These are phyloP conservation scores for Fomitiporia mediterranea DNA, from an alignment of 1,284 basidiomycete species.

Conservation along the genomic window DNA sequence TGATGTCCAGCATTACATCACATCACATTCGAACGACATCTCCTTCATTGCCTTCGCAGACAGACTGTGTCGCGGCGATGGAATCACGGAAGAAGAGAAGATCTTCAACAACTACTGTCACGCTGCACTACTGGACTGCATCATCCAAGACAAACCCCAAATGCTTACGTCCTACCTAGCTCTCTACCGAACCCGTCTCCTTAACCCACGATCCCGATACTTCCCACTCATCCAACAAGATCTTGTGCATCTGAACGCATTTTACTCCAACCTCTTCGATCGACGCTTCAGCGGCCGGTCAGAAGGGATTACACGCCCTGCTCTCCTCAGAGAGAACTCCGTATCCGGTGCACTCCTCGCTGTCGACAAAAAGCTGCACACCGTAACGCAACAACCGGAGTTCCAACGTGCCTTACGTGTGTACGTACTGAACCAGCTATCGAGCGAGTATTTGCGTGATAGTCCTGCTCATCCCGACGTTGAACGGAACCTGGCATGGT, in stretches of 20 bases:
- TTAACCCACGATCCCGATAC: constrained; percentile 49
- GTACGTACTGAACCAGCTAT: constrained; percentile 41
- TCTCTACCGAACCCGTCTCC: constrained; percentile 60
- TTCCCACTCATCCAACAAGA: constrained; percentile 68
- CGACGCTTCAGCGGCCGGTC: constrained; percentile 60
- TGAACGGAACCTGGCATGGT: constrained; percentile 45
- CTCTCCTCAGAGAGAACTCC: constrained; percentile 65
- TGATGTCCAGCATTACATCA: constrained; percentile 79
- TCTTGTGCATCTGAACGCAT: constrained; percentile 63
- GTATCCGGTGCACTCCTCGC: constrained; percentile 57
- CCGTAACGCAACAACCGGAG: constrained; percentile 36
- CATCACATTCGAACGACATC: constrained; percentile 76
- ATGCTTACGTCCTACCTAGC: constrained; percentile 72
- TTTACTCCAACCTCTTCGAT: constrained; percentile 69
- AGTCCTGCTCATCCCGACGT: constrained; percentile 31
- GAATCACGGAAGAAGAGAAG: constrained; percentile 51
- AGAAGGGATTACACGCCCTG: constrained; percentile 58
- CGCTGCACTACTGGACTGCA: constrained; percentile 79
- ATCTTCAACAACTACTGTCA: constrained; percentile 72
- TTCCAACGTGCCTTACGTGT: constrained; percentile 45
- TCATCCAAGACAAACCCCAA: constrained; percentile 83
- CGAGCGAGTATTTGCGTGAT: constrained; percentile 18
- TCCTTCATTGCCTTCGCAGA: constrained; percentile 74
- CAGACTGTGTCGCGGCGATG: constrained; percentile 60
- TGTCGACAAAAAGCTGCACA: constrained; percentile 52